A percentile compares a stretch with the other conserved stretches of the same genome.
Evolutionary conservation across 2,329 filamentous ascomycete species (phyloP).

Genomic region (Sporothrix pallida): DNA sequence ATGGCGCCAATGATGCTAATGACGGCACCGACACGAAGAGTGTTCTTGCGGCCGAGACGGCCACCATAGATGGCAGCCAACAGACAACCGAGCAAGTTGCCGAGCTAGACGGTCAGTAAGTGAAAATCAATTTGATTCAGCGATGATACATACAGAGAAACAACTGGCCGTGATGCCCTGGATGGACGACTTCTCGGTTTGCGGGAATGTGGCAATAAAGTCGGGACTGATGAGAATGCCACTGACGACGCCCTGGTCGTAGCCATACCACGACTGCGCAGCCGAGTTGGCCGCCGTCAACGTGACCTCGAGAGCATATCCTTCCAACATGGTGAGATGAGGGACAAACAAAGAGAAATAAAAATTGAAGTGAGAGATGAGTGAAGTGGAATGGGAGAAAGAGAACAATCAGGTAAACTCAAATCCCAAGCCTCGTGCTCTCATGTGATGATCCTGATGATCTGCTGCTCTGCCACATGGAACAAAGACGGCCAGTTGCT

Average conservation of each 20-base stretch:
- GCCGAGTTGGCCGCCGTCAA: slow-evolving; percentile 24
- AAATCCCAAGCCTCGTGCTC: no score
- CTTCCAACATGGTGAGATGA: slow-evolving; percentile 8
- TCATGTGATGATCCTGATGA: background rate
- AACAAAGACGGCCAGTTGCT: background rate
- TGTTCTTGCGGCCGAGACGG: slow-evolving; percentile 21
- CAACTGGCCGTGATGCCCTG: slow-evolving; percentile 17
- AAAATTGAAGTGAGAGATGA: background rate
- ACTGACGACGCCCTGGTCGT: slow-evolving; percentile 25
- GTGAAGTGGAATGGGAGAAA: background rate
- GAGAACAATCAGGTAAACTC: no score
- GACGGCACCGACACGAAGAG: background rate
- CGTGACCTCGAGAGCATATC: slow-evolving; percentile 22
- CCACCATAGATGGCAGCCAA: slow-evolving; percentile 18
- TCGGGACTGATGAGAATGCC: slow-evolving; percentile 26
- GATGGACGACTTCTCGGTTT: slow-evolving; percentile 9
- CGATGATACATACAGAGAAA: background rate
- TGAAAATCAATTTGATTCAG: background rate
- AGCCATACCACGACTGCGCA: slow-evolving; percentile 22
- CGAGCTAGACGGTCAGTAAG: background rate
- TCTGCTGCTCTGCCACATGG: slow-evolving; percentile 10
- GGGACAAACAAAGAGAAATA: background rate
- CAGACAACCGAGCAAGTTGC: slow-evolving; percentile 21
- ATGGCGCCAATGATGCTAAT: slow-evolving; percentile 21
- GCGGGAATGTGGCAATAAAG: slow-evolving; percentile 18